phyloP scores from a whole-genome alignment of 1,284 basidiomycete species.

The Sanghuangporus baumii region DNA sequence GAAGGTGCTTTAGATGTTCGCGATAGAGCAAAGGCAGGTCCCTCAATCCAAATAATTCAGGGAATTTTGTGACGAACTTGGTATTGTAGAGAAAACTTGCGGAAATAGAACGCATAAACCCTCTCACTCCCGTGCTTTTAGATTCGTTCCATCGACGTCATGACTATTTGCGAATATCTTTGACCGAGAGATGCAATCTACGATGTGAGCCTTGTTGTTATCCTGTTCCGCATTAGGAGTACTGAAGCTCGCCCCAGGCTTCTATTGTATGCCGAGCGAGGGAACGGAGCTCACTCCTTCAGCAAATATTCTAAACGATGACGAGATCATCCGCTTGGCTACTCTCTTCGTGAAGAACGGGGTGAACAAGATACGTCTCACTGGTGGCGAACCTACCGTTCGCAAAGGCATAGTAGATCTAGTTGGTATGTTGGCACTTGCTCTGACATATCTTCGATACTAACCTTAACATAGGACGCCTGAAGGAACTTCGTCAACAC shows the following conservation, averaged over 20 bases:
- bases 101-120: conserved; percentile 1
- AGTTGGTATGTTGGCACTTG: conserved; percentile 44
- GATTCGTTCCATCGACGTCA: conserved; percentile 69
- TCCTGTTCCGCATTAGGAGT: not conserved
- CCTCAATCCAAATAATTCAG: not conserved
- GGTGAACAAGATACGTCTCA: conserved; percentile 82
- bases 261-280: conserved; percentile 88
- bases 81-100: not conserved
- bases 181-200: conserved; percentile 85
- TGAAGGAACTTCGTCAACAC: conserved; percentile 48
- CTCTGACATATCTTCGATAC: not conserved
- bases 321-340: conserved; percentile 73
- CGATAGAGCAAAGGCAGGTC: conserved; percentile 6
- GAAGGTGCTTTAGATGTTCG: not conserved
- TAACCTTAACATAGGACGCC: conserved; percentile 36
- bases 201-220: conserved; percentile 50
- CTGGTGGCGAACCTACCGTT: conserved; percentile 86
- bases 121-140: conserved; percentile 40
- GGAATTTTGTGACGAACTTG: not conserved
- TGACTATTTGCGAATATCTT: conserved; percentile 80
- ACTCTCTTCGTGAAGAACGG: conserved; percentile 76
- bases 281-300: conserved; percentile 73
- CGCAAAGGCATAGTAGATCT: conserved; percentile 74
- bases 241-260: conserved; percentile 42
- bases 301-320: conserved; percentile 64